These are phyloP conservation scores for Rhododendron griersonianum DNA, from an alignment of 148 eudicot species.

Conservation along the genomic window DNA sequence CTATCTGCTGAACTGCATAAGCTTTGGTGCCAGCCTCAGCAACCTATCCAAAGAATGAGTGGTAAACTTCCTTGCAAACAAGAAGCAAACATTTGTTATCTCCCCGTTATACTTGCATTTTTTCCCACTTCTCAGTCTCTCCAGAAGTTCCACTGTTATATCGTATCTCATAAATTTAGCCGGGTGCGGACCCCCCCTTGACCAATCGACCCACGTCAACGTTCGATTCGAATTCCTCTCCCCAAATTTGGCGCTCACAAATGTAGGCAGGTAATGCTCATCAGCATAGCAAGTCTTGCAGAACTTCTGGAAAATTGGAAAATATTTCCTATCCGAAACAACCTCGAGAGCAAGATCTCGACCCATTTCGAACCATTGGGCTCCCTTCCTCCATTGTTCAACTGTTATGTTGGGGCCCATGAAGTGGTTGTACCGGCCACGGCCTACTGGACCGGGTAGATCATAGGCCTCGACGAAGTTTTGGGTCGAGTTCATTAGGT, in stretches of 20 bases:
- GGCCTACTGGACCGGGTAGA: constrained; percentile 29
- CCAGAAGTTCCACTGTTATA: constrained; percentile 32
- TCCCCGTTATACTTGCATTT: constrained; percentile 43
- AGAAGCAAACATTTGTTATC: constrained; percentile 29
- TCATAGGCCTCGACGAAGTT: constrained; percentile 42
- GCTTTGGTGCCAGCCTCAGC: constrained; percentile 41
- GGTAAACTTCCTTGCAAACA: constrained; percentile 72
- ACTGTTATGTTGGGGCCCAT: constrained; percentile 40
- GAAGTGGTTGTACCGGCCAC: constrained; percentile 36
- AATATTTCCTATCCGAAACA: constrained; percentile 30
- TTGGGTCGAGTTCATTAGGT: constrained; percentile 41
- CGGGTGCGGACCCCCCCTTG: constrained; percentile 40
- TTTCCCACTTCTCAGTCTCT: constrained; percentile 28
- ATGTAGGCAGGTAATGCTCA: constrained; percentile 57
- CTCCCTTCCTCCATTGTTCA: constrained; percentile 53
- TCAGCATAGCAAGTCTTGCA: constrained; percentile 54
- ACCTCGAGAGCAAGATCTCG: constrained; percentile 39
- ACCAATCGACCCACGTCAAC: constrained; percentile 53
- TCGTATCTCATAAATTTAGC: constrained; percentile 15
- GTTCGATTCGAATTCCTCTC: constrained; percentile 33
- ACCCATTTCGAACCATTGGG: constrained; percentile 57
- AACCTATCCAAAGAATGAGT: constrained; percentile 40
- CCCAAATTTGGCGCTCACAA: constrained; percentile 25
- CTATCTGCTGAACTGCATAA: constrained; percentile 21
- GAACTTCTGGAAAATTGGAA: constrained; percentile 25